These are phyloP conservation scores for Rhizophora mangle DNA, from an alignment of 345 rosid genomes.

Conservation along the genomic window DNA sequence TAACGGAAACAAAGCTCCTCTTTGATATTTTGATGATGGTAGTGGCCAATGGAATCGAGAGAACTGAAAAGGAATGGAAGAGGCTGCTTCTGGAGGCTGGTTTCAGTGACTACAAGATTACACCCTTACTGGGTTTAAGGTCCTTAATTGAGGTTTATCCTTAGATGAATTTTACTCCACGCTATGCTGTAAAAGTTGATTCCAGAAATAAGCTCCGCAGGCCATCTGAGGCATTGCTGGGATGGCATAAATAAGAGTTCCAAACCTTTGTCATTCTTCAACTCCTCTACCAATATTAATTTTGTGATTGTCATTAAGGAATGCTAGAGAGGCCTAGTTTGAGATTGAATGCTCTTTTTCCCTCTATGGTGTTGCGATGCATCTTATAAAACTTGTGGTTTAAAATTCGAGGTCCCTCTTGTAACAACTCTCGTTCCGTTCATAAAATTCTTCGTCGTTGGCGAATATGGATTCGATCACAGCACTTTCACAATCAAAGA, in stretches of 20 bases:
- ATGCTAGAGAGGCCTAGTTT: no score
- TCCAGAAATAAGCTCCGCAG: conserved; percentile 3
- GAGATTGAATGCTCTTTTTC: no score
- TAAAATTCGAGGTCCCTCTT: no score
- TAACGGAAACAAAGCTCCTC: conserved; percentile 37
- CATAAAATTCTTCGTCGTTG: no score
- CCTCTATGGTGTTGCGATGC: no score
- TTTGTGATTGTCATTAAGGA: no score
- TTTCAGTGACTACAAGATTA: conserved; percentile 36
- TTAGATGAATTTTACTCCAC: background rate
- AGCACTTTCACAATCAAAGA: no score
- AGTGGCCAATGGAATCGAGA: conserved; percentile 27
- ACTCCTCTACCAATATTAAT: no score
- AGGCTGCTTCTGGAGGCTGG: conserved; percentile 36
- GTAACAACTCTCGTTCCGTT: no score
- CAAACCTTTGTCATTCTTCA: no score
- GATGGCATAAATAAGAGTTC: background rate
- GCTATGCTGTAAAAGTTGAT: background rate
- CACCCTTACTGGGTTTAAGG: conserved; percentile 37
- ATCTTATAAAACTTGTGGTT: no score
- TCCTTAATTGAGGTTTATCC: conserved; percentile 54
- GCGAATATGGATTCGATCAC: no score
- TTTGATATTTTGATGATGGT: conserved; percentile 45
- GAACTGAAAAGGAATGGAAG: conserved; percentile 44
- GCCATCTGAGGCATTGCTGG: background rate